phyloP scores from a whole-genome alignment of 176 grass and related monocot genomes.

The Oryza australiensis region DNA sequence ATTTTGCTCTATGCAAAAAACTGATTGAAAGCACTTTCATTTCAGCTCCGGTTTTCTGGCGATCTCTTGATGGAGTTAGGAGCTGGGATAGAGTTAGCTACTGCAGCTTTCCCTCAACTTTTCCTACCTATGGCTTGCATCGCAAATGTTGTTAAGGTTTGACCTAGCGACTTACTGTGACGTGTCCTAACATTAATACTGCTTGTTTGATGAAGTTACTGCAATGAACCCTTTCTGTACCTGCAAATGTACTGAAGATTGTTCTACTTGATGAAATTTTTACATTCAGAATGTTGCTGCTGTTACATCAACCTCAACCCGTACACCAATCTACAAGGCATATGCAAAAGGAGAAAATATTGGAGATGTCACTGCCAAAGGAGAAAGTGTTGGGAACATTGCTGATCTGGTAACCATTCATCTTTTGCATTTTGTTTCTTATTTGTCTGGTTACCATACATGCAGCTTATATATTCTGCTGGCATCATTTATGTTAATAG shows the following conservation, averaged over 20 bases:
- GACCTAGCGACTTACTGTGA: neutral
- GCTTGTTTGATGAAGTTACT: neutral
- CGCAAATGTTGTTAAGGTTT: constrained; percentile 96
- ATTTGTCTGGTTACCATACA: neutral
- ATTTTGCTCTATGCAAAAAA: neutral
- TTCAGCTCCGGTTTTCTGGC: constrained; percentile 84
- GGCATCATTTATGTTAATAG: neutral
- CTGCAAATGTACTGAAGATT: constrained; percentile 22
- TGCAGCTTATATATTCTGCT: neutral
- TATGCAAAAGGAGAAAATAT: constrained; percentile 94
- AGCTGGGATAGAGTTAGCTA: constrained; percentile 86
- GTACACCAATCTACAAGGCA: constrained; percentile 83
- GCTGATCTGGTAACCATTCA: constrained; percentile 67
- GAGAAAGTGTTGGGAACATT: constrained; percentile 88
- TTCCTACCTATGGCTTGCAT: constrained; percentile 93
- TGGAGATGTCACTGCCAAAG: constrained; percentile 86
- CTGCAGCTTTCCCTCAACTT: constrained; percentile 80
- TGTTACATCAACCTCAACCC: constrained; percentile 85
- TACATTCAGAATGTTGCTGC: constrained; percentile 80
- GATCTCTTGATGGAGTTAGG: constrained; percentile 88
- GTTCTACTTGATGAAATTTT: constrained; percentile 13
- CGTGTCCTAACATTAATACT: neutral
- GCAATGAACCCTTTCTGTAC: neutral
- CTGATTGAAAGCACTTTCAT: constrained; percentile 38
- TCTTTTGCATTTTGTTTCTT: constrained; percentile 8